Evolutionary conservation across 306 rosid species (phyloP), one percentile per base, ranked within the genome.

Genomic region (Prunus campanulata): DNA sequence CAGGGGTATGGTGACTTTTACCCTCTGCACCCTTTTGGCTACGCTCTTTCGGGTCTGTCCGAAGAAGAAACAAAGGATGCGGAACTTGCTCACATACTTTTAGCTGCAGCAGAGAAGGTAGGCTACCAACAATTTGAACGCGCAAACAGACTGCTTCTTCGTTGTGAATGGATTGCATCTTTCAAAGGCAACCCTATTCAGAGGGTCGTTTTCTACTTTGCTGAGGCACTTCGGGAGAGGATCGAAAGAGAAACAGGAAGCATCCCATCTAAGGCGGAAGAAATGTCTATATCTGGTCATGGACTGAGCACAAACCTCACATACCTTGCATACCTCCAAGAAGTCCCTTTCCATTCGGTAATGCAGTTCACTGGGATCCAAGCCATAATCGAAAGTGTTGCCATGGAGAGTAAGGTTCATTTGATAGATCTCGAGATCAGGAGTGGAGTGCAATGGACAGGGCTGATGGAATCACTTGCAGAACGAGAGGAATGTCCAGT

Each of bases 21-120:
- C 79, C 81, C 88, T 2, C 74, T 73, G 75, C 91, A 87, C 66
- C 91, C 93, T 19, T 91, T 84, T 66, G 93, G 88, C 14, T 85
- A 81, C 20, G 89, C 84, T 12, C 77, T 82, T 15, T 77, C 80
- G 1, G 78, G 66, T 57, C 75, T 91, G 12, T 85, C 90, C 0
- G 85, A 86, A 39, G 88, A 88, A 48, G 91, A 91, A 71, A 81
- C 66, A 20, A 72, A 78, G 81, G 98, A 91, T 6, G 80, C 88
- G 30, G 96, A 87, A 66, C 98, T 94, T 61, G 90, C 83, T 24
- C 94, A 93, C 75, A 47, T 83, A 39, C 90, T 93, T 29, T 82
- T 90, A 52, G 85, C 90, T 60, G 91, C 91, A 27, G 96, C 94
- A 15, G 94, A 93, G 81, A 91, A 77, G 52, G 91, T 91, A 22